Evolutionary conservation across 495 filamentous ascomycete species (phyloP), one percentile per base, ranked within the genome.

Genomic region (Bryoglossum gracile): DNA sequence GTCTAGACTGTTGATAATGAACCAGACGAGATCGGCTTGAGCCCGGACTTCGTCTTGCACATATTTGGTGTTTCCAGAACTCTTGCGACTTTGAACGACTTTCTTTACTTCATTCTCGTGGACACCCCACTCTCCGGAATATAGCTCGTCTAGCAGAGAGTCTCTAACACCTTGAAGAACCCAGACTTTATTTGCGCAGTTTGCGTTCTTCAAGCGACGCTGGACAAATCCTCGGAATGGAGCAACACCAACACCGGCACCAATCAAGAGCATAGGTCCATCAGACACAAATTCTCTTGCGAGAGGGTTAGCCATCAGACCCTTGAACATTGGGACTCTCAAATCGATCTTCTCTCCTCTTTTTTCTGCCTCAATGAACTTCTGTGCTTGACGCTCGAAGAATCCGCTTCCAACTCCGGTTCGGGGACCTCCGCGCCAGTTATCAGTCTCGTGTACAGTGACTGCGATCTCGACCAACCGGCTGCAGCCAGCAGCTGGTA

Each of bases 111-210:
- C 82, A 33, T 82, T 77, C 64, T 97, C 92, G 49, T 95, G 82
- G 6, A 92, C 87, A 50, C 92, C 92, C 82, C 94, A 94, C 62
- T 98, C 92, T 50, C 92, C 92, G 33, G 80, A 84, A 69, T 98
- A 98, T 10, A 98, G 74, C 70, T 98, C 92, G 57, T 98, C 92
- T 21, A 97, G 76, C 1, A 90, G 73, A 10, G 84, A 86, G 65
- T 98, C 92, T 2, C 92, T 84, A 23, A 97, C 78, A n/a, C 92
- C 92, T 66, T 98, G 92, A 34, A 98, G 78, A 40, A 98, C 91
- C 92, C 92, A 98, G 56, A 97, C 92, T 68, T 98, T 98, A 71
- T 97, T 98, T 39, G 89, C 90, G 64, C 92, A 96, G 68, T 94
- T 98, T 50, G 94, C 92, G 42, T 87, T 95, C 73, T 87, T 86